Base-by-base conservation (phyloP, 2,329 filamentous ascomycete species). In the Scopulariopsis brevicaulis region DNA sequence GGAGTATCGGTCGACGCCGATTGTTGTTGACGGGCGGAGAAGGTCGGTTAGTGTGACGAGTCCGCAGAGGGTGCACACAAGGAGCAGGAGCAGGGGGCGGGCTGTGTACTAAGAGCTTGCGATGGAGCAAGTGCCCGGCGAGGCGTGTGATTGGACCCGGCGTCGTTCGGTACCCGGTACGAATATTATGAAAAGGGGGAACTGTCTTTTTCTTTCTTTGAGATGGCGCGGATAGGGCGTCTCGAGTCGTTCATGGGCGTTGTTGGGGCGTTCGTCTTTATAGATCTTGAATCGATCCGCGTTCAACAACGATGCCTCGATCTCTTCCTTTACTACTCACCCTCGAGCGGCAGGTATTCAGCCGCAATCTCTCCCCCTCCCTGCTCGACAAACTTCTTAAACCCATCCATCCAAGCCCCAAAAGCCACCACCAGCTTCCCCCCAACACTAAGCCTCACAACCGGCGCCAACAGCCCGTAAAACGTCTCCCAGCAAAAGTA, bases 401-500 rank as follows among this genome's bases (percentile, higher is more conserved):
- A 59, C 35, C 71, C 74, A 34, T 66, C 65, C 62, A 66, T 69
- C 69, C 73, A 76, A 57, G 66, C 68, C 37, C 65, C 66, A 59
- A 75, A 72, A 18, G 69, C 70, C 11, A 62, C 65, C 52, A 65
- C 60, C 32, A 77, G 61, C 61, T 65, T 61, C 7, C 53, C 56
- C 1, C 71, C 71, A 32, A 70, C 69, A 1, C 66, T 62, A 32
- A 63, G 48, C 63, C 64, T 69, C 18, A 76, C 66, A 14, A 70
- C 64, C 4, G 65, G 65, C 11, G 67, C 70, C 59, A 77, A 43
- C 6, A 67, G 54, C 0, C 75, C 74, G 46, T 71, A 71, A 62
- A 75, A 76, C n/a, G 74, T 77, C 68, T 78, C 74, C 70, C 70
- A 76, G 65, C 69, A 72, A 14, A 59, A 63, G 62, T 76, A 77